These are phyloP conservation scores for Psidium friedrichsthalianum DNA, from an alignment of 345 rosid genomes.

Conservation along the genomic window DNA sequence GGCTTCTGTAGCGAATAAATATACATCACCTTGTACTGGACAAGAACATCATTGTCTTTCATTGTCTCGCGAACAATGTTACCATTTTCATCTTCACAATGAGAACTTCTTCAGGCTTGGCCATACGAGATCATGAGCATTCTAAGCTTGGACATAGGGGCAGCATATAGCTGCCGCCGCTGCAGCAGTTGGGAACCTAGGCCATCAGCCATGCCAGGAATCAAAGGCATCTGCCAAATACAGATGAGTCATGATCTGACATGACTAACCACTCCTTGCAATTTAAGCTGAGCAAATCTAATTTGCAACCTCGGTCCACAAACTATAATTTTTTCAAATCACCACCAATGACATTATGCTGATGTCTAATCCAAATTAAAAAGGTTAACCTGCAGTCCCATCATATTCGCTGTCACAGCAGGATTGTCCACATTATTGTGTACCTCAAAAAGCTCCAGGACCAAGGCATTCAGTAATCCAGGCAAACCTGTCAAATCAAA, in stretches of 20 bases:
- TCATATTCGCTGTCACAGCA: conserved; percentile 55
- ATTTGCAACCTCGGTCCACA: neutral
- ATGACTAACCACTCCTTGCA: neutral
- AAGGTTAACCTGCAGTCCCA: conserved; percentile 57
- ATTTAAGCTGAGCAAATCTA: neutral
- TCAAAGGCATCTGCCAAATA: conserved; percentile 51
- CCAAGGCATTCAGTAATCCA: conserved; percentile 95
- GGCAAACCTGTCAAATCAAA: conserved; percentile 56
- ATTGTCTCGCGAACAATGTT: conserved; percentile 96
- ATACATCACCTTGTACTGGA: conserved; percentile 77
- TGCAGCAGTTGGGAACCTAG: conserved; percentile 66
- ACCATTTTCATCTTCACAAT: conserved; percentile 99
- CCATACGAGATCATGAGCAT: conserved; percentile 98
- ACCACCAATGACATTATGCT: neutral
- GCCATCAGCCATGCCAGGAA: conserved; percentile 79
- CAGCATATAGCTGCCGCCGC: conserved; percentile 82
- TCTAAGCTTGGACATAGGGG: conserved; percentile 83
- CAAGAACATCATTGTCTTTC: conserved; percentile 99
- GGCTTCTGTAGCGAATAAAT: neutral
- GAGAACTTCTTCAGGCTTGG: conserved; percentile 96
- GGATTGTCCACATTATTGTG: conserved; percentile 79
- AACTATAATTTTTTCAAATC: neutral
- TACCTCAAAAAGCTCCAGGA: conserved; percentile 83
- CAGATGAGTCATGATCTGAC: neutral
- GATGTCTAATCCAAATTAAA: neutral